Evolutionary conservation across 345 rosid genomes (phyloP).

Genomic region (Abelmoschus esculentus): DNA sequence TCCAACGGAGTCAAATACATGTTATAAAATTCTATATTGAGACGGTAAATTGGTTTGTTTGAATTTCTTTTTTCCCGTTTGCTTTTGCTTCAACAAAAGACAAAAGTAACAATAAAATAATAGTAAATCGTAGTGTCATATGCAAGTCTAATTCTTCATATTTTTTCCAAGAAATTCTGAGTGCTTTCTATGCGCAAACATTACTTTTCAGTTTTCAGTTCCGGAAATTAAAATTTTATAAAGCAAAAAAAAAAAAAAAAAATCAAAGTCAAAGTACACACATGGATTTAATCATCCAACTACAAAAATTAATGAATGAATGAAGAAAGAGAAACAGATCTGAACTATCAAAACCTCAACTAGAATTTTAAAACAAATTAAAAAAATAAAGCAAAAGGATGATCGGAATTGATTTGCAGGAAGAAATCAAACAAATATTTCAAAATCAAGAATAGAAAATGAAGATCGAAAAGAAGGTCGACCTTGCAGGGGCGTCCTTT

Average conservation of each 20-base stretch:
- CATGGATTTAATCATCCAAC: not conserved
- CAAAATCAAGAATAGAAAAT: not conserved
- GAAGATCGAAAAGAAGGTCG: not conserved
- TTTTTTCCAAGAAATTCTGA: no score
- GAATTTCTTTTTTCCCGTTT: no score
- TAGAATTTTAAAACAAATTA: not conserved
- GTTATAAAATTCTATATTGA: no score
- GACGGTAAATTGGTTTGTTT: no score
- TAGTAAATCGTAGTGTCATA: no score
- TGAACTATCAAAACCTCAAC: not conserved
- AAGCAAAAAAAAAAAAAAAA: not conserved
- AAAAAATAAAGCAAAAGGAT: not conserved
- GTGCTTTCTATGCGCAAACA: not conserved
- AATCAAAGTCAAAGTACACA: not conserved
- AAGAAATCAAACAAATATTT: not conserved
- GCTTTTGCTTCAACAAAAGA: no score
- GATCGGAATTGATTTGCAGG: not conserved
- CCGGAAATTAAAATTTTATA: not conserved
- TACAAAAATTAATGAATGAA: not conserved
- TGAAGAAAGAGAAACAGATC: not conserved
- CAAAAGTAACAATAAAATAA: no score
- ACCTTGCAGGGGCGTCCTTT: slow-evolving; percentile 17
- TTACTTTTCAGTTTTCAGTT: not conserved
- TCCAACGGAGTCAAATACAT: no score
- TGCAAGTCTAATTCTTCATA: not conserved